These are phyloP conservation scores for Lactuca sativa DNA, from an alignment of 129 eudicot genomes.

Conservation along the genomic window DNA sequence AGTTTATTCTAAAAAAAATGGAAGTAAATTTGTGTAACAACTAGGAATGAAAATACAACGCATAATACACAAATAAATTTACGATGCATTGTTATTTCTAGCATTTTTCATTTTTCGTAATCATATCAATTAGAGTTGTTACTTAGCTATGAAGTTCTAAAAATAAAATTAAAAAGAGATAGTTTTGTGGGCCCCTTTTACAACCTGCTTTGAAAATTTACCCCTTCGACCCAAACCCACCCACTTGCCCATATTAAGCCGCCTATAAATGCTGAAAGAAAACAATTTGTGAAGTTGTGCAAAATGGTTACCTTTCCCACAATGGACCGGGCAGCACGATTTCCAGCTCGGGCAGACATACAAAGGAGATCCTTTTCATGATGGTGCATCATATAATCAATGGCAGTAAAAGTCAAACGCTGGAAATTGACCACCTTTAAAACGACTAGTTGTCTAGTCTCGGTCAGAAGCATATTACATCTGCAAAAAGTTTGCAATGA, in stretches of 20 bases:
- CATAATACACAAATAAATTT: not conserved
- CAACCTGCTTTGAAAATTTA: too few relatives aligned
- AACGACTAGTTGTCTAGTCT: not conserved
- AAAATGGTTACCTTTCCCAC: slow-evolving; percentile 27
- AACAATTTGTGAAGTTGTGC: not conserved
- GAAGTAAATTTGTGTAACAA: not conserved
- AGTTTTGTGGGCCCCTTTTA: not conserved
- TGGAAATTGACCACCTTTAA: slow-evolving; percentile 11
- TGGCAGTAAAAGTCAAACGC: not conserved
- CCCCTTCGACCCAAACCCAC: too few relatives aligned
- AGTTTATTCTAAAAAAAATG: not conserved
- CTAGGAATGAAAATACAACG: not conserved
- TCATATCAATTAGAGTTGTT: not conserved
- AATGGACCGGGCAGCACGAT: slow-evolving; percentile 14
- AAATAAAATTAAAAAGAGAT: too few relatives aligned
- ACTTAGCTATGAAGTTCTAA: not conserved
- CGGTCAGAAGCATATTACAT: slow-evolving; percentile 2
- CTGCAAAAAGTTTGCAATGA: slow-evolving; percentile 27
- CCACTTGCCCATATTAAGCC: too few relatives aligned
- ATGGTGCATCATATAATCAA: slow-evolving; percentile 9
- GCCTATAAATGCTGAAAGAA: not conserved
- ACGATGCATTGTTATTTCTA: not conserved
- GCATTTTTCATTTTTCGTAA: not conserved
- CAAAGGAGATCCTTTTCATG: slow-evolving; percentile 19
- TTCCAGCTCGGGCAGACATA: slow-evolving; percentile 25